Conservation (phyloP, 2,329 filamentous ascomycete genomes). For the Colletotrichum endophyticum region DNA sequence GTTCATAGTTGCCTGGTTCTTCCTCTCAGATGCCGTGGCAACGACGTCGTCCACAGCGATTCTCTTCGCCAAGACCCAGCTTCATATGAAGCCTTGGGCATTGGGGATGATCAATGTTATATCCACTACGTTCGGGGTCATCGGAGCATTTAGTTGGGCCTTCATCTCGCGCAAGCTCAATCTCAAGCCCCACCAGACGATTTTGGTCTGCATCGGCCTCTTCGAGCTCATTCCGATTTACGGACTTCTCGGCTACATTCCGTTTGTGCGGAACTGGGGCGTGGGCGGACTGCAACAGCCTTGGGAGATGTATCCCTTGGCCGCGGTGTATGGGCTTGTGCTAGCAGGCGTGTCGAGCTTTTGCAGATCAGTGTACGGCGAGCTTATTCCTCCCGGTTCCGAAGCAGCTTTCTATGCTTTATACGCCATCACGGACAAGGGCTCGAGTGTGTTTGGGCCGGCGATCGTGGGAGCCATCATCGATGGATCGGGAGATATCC, state of each 20-base stretch:
- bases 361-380: constrained; percentile 89
- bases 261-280: constrained; percentile 75
- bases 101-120: constrained; percentile 94
- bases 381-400: constrained; percentile 91
- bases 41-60: constrained; percentile 95
- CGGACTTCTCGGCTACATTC: constrained; percentile 85
- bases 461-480: constrained; percentile 94
- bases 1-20: constrained; percentile 90
- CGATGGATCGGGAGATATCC: constrained; percentile 79
- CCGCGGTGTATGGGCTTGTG: constrained; percentile 90
- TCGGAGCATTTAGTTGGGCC: constrained; percentile 91
- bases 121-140: constrained; percentile 80
- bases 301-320: constrained; percentile 96
- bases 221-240: constrained; percentile 95
- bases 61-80: constrained; percentile 90
- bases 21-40: constrained; percentile 91
- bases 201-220: constrained; percentile 86
- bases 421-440: constrained; percentile 98
- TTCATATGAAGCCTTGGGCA: constrained; percentile 88
- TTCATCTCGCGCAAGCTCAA: constrained; percentile 73
- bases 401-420: constrained; percentile 96
- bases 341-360: constrained; percentile 92
- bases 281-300: constrained; percentile 87
- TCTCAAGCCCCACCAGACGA: constrained; percentile 82
- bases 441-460: constrained; percentile 90